Base-by-base conservation (phyloP, 495 filamentous ascomycete genomes). In the Hypoxylon intermedium region DNA sequence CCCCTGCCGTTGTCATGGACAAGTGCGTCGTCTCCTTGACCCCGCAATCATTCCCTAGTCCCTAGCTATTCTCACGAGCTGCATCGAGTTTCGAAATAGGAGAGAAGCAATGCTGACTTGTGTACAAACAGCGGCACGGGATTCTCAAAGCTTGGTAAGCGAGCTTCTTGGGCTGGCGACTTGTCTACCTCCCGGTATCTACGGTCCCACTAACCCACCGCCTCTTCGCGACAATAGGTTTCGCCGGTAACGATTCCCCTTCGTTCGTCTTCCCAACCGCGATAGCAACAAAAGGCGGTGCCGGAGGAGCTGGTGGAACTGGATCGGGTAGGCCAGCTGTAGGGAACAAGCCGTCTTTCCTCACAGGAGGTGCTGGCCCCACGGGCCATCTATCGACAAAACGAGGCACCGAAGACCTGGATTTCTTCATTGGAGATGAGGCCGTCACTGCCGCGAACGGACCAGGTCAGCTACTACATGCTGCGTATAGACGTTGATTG, bases 1-100 rank as follows among this genome's bases (percentile, higher is more conserved):
- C 94, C 72, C 94, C 94, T 62, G 94, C 94, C 89, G 95, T 98
- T 97, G 94, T 98, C 91, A 98, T 98, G 91, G 94, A 98, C 94
- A 98, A 98, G 94, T 98, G 87, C 67, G 94, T 83, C 55, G 57
- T 40, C 50, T n/a, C n/a, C n/a, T 46, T n/a, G n/a, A 59, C 59
- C 59, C 49, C 63, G 50, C 53, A 53, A 34, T 46, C 48, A 34
- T 26, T 43, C 37, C 34, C 44, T 58, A 9, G 47, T 40, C n/a
- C n/a, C n/a, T n/a, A n/a, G n/a, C n/a, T n/a, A n/a, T n/a, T 38
- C 23, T 12, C 7, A 38, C 26, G 26, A 41, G 38, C 37, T 36
- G 16, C 6, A 13, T 45, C 28, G 19, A 21, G 7, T 45, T 45
- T 57, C 12, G 15, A 46, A 47, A 31, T 65, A 48, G 23, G 23